Base-by-base conservation (phyloP, 371 early-diverging fungal genomes). In the Syncephalastrum monosporum region DNA sequence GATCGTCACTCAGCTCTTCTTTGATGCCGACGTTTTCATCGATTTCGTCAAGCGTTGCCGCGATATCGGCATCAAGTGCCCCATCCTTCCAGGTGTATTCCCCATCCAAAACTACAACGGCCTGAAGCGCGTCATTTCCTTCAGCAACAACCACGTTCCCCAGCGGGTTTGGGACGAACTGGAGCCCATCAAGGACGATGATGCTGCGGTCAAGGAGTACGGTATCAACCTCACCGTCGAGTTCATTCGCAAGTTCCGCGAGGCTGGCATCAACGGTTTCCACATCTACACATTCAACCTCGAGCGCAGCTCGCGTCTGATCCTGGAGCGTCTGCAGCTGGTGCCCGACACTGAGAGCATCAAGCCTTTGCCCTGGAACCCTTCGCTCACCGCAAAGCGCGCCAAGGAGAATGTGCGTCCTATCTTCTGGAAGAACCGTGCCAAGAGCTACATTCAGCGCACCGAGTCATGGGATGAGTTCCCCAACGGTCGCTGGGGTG, bases 401-500 rank as follows among this genome's bases (percentile, higher is more conserved):
- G 87, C 88, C 43, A 91, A 92, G 68, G 97, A 98, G 74, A 92
- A 83, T 57, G 96, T 98, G 43, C 93, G 97, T 17, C 98, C 98
- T 16, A 96, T 97, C 62, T 98, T 97, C 71, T 97, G 98, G 97
- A 90, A 89, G 75, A 95, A 98, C 77, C 88, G 96, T 43, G 83
- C 91, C 50, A 86, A 90, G 63, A 91, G 91, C 65, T 97, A 98
- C 77, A 88, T 97, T 59, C 74, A 85, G 53, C 90, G 97, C 54
- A 98, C 98, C 4, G 94, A 94, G 63, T 76, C 86, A 19, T 98
- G 98, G 98, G 97, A 98, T 75, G 97, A 97, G 64, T 98, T 93
- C 68, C 97, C 97, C 19, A 98, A 98, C 70, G 98, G 98, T 42
- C 89, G 98, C 49, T 98, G 97, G 98, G 97, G 97, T 42, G 96